phyloP scores from a whole-genome alignment of 2,329 filamentous ascomycete genomes.

The Beauveria scarabaeidicola region DNA sequence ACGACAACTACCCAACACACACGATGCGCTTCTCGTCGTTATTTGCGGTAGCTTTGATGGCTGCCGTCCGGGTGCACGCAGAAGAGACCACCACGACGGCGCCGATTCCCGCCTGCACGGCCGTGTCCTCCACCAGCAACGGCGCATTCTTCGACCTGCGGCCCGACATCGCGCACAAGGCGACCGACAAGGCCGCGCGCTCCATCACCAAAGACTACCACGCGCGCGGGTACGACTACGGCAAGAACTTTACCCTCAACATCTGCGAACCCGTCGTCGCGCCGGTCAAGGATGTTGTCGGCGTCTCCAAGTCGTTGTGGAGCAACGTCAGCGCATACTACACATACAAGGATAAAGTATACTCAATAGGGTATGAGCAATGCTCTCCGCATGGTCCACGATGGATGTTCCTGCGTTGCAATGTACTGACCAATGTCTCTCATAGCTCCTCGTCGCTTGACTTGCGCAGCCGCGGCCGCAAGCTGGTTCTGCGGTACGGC shows the following conservation, averaged over 20 bases:
- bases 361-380: slow-evolving; percentile 61
- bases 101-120: slow-evolving; percentile 43
- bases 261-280: slow-evolving; percentile 71
- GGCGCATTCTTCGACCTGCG: slow-evolving; percentile 53
- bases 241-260: slow-evolving; percentile 75
- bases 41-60: slow-evolving; percentile 20
- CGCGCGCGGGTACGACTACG: slow-evolving; percentile 67
- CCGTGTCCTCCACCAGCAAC: slow-evolving; percentile 44
- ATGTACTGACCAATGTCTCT: not conserved
- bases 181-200: slow-evolving; percentile 35
- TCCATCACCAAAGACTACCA: slow-evolving; percentile 45
- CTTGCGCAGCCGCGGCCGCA: slow-evolving; percentile 55
- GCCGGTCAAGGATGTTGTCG: slow-evolving; percentile 51
- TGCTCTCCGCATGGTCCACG: not conserved
- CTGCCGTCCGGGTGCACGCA: slow-evolving; percentile 26
- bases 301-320: slow-evolving; percentile 54
- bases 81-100: slow-evolving; percentile 33
- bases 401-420: not conserved
- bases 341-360: slow-evolving; percentile 53
- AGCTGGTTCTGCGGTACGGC: slow-evolving; percentile 69
- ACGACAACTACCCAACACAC: not conserved
- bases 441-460: slow-evolving; percentile 39
- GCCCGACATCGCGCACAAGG: slow-evolving; percentile 40
- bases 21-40: slow-evolving; percentile 21
- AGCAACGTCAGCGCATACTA: slow-evolving; percentile 76